Conservation (phyloP, 2,329 filamentous ascomycete genomes). For the Aschersonia sp. region DNA sequence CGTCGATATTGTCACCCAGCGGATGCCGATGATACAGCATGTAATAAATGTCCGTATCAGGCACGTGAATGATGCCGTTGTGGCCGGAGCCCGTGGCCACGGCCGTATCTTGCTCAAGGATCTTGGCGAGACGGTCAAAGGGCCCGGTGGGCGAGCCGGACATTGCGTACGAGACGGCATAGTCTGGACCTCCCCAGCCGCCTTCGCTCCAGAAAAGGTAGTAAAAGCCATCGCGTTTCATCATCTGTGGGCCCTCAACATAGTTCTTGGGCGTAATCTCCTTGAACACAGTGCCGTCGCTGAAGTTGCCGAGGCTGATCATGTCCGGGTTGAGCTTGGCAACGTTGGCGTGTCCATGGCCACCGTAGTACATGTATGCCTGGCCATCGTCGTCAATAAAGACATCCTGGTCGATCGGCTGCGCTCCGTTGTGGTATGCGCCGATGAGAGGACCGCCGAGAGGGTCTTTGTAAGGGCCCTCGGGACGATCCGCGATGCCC, state of each 20-base stretch:
- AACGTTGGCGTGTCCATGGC: conserved; percentile 21
- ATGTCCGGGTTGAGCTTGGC: conserved; percentile 27
- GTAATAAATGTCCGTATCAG: conserved; percentile 30
- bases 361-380: conserved; percentile 27
- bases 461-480: conserved; percentile 20
- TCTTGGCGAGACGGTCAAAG: conserved; percentile 23
- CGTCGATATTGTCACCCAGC: conserved; percentile 24
- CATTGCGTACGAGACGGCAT: conserved; percentile 30
- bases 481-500: conserved; percentile 16
- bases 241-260: conserved; percentile 23
- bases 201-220: conserved; percentile 34
- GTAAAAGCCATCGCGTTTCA: conserved; percentile 27
- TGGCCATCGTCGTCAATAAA: conserved; percentile 27
- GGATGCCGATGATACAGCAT: conserved; percentile 31
- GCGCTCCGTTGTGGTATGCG: conserved; percentile 27
- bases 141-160: conserved; percentile 21
- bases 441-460: conserved; percentile 18
- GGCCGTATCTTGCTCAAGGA: conserved; percentile 24
- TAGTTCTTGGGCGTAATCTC: conserved; percentile 30
- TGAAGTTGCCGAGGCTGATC: conserved; percentile 24
- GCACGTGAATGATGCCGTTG: conserved; percentile 28
- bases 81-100: conserved; percentile 29
- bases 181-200: conserved; percentile 31
- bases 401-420: conserved; percentile 27
- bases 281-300: conserved; percentile 21